Conservation (phyloP, 768 basidiomycete genomes). For the Boletus huronensis region DNA sequence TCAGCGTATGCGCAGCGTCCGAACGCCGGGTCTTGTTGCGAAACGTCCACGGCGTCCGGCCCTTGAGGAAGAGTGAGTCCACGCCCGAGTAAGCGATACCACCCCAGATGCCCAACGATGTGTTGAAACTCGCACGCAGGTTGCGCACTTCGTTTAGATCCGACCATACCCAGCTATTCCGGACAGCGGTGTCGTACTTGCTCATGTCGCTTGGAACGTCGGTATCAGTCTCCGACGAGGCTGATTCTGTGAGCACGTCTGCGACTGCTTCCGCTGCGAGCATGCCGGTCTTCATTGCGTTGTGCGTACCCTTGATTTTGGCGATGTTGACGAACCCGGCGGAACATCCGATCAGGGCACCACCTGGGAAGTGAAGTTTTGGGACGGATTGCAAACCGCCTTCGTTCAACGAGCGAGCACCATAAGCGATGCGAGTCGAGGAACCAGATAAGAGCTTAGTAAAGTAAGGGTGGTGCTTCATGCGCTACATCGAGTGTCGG, state of each 20-base stretch:
- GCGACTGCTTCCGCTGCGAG: constrained; percentile 89
- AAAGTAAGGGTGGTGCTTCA: constrained; percentile 98
- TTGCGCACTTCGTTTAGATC: constrained; percentile 92
- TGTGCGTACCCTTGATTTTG: constrained; percentile 98
- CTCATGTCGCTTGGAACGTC: constrained; percentile 56
- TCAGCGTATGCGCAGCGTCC: constrained; percentile 71
- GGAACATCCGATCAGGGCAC: constrained; percentile 90
- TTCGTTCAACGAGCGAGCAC: constrained; percentile 85
- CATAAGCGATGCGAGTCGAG: constrained; percentile 81
- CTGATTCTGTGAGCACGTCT: constrained; percentile 45
- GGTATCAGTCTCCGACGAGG: not conserved
- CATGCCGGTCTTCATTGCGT: constrained; percentile 99
- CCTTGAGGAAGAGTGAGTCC: constrained; percentile 80
- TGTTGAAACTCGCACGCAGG: constrained; percentile 84
- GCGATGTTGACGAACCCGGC: constrained; percentile 96
- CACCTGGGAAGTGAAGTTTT: constrained; percentile 84
- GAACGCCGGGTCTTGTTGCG: constrained; percentile 50
- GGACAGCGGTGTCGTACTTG: constrained; percentile 64
- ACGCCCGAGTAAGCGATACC: constrained; percentile 88
- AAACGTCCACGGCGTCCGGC: constrained; percentile 91
- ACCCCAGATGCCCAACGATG: constrained; percentile 75
- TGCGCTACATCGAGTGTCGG: constrained; percentile 44
- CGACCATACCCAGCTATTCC: constrained; percentile 76
- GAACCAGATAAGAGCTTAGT: constrained; percentile 71
- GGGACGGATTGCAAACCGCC: constrained; percentile 93